Conservation (phyloP, 768 basidiomycete genomes). For the Russula lepida region DNA sequence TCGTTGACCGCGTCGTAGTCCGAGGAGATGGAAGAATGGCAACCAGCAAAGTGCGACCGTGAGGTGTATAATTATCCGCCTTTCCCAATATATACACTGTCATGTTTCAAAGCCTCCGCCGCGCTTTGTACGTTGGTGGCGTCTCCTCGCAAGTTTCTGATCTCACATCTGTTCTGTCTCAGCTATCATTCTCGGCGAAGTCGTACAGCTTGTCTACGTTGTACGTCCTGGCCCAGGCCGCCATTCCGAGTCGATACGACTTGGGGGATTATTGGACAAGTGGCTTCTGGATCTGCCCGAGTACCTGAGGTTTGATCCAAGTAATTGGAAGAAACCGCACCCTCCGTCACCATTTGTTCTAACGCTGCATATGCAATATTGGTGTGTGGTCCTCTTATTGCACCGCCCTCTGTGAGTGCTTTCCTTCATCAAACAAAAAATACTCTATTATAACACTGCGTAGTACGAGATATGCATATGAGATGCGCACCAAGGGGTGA, state of each 20-base stretch:
- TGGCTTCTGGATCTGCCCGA: slow-evolving; percentile 69
- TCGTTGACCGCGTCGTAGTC: slow-evolving; percentile 29
- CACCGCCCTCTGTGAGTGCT: slow-evolving; percentile 70
- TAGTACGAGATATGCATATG: slow-evolving; percentile 28
- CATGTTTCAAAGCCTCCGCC: slow-evolving; percentile 74
- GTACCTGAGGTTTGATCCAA: slow-evolving; percentile 55
- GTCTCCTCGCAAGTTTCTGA: background rate
- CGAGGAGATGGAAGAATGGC: slow-evolving; percentile 57
- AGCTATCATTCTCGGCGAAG: slow-evolving; percentile 63
- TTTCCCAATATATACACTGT: slow-evolving; percentile 45
- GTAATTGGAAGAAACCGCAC: slow-evolving; percentile 30
- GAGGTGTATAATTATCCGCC: slow-evolving; percentile 25
- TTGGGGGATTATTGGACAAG: slow-evolving; percentile 59
- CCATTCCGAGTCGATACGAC: slow-evolving; percentile 44
- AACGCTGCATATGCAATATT: slow-evolving; percentile 79
- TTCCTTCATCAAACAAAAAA: background rate
- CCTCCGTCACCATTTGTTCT: slow-evolving; percentile 55
- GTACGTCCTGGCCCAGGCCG: slow-evolving; percentile 49
- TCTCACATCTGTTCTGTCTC: slow-evolving; percentile 10
- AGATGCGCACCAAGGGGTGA: slow-evolving; percentile 20
- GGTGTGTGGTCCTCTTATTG: slow-evolving; percentile 66
- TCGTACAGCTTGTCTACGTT: slow-evolving; percentile 66
- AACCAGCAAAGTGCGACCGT: slow-evolving; percentile 34
- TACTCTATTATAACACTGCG: background rate
- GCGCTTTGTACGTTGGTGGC: slow-evolving; percentile 47